phyloP scores from a whole-genome alignment of 305 asterid genomes.

The Fraxinus sp. region DNA sequence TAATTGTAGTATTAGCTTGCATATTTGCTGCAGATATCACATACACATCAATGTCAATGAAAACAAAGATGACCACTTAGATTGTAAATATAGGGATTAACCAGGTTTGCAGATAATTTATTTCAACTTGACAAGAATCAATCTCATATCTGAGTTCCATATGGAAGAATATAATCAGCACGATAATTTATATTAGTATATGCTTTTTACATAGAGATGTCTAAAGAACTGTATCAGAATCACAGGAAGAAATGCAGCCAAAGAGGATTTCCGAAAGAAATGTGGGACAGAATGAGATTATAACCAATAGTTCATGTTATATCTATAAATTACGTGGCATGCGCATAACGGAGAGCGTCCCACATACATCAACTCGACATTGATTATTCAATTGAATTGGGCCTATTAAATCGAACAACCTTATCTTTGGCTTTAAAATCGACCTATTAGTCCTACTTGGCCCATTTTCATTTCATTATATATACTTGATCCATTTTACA shows the following conservation, averaged over 20 bases:
- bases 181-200: background rate
- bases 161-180: background rate
- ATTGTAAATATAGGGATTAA: background rate
- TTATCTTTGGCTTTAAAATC: too few relatives aligned
- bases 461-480: too few relatives aligned
- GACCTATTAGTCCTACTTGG: too few relatives aligned
- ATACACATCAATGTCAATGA: background rate
- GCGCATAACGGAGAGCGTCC: too few relatives aligned
- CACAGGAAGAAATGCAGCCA: background rate
- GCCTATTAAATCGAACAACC: too few relatives aligned
- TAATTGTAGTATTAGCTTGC: too few relatives aligned
- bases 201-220: background rate
- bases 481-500: too few relatives aligned
- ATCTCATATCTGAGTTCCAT: background rate
- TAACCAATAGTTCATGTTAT: background rate
- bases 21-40: background rate
- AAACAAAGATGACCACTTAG: background rate
- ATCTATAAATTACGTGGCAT: too few relatives aligned
- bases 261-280: background rate
- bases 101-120: background rate
- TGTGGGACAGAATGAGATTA: background rate
- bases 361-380: too few relatives aligned
- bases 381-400: too few relatives aligned
- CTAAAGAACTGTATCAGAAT: background rate
- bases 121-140: background rate